Base-by-base conservation (phyloP, 306 rosid species). In the Fagus crenata region DNA sequence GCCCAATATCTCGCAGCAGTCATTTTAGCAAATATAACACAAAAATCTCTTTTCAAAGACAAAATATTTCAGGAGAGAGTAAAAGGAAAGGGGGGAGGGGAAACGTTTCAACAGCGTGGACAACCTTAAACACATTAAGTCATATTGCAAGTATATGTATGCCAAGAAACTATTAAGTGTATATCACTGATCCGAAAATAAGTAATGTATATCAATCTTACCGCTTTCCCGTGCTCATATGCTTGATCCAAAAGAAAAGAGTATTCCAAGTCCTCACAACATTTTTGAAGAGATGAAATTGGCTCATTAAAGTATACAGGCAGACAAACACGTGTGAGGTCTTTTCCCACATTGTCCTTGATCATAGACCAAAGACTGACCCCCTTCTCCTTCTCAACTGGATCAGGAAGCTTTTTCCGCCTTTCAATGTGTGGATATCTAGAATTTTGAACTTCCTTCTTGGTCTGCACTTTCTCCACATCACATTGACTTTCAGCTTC, bases 281-380 rank as follows among this genome's bases (percentile, higher is more conserved):
- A 92, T 80, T 95, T 95, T 78, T 95, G 97, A 80, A 95, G 99
- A 67, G 99, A 92, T 33, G 99, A 95, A 79, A 92, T 90, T 28
- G 99, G 99, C 84, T 95, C 99, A 55, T 95, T 95, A 71, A 95
- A 95, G 86, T 92, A 95, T n/a, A 92, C 99, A 71, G 99, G 99
- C 72, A 95, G 99, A 74, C 99, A 95, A 76, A 95, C 96, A 39
- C 96, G 85, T 11, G 97, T 85, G 70, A 95, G 97, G 87, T 95
- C 99, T 87, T 95, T 95, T 69, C 99, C 97, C 81, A 92, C 99
- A 67, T 92, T 95, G 87, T 95, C 99, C 85, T 95, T 95, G 75
- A 95, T 95, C 91, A 95, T 87, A 17, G 96, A 90, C 99, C 99
- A 95, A 69, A 95, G 96, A 84, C 99, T 95, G 72, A 95, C 91